Evolutionary conservation across 2,329 filamentous ascomycete species (phyloP).

Genomic region (Plectosphaerella sp.): DNA sequence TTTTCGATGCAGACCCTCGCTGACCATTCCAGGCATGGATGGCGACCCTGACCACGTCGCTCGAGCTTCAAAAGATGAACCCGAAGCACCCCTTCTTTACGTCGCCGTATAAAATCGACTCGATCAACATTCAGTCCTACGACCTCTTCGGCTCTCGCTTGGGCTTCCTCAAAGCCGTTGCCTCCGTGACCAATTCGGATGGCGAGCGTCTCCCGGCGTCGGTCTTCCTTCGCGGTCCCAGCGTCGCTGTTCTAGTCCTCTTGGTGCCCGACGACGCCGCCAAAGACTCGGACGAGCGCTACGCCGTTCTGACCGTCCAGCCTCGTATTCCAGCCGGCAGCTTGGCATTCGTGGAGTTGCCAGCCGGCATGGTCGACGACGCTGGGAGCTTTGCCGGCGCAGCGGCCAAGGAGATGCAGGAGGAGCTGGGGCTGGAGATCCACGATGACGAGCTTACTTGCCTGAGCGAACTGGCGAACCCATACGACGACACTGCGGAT

Average conservation of each 20-base stretch:
- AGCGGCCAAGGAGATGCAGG: constrained; percentile 56
- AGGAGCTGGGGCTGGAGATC: constrained; percentile 55
- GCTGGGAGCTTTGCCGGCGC: constrained; percentile 49
- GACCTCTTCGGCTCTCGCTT: constrained; percentile 47
- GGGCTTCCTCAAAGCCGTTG: constrained; percentile 53
- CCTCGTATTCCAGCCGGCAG: constrained; percentile 51
- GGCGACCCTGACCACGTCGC: constrained; percentile 38
- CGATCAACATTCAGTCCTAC: constrained; percentile 47
- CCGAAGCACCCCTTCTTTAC: constrained; percentile 46
- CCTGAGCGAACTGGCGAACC: constrained; percentile 45
- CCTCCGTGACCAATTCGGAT: constrained; percentile 40
- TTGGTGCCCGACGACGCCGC: constrained; percentile 46
- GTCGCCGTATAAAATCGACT: constrained; percentile 47
- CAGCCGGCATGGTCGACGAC: constrained; percentile 55
- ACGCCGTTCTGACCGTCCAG: constrained; percentile 56
- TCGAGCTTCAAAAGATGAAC: constrained; percentile 35
- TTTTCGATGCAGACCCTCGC: not conserved
- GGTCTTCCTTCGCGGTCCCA: constrained; percentile 55
- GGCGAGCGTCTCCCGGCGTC: constrained; percentile 48
- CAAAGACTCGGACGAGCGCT: constrained; percentile 38
- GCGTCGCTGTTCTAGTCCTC: constrained; percentile 56
- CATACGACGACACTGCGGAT: constrained; percentile 15
- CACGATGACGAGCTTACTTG: constrained; percentile 40
- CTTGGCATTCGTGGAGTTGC: constrained; percentile 51
- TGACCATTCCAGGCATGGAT: constrained; percentile 40